Conservation (phyloP, 2,329 filamentous ascomycete genomes). For the Ceratocystis colombiana region DNA sequence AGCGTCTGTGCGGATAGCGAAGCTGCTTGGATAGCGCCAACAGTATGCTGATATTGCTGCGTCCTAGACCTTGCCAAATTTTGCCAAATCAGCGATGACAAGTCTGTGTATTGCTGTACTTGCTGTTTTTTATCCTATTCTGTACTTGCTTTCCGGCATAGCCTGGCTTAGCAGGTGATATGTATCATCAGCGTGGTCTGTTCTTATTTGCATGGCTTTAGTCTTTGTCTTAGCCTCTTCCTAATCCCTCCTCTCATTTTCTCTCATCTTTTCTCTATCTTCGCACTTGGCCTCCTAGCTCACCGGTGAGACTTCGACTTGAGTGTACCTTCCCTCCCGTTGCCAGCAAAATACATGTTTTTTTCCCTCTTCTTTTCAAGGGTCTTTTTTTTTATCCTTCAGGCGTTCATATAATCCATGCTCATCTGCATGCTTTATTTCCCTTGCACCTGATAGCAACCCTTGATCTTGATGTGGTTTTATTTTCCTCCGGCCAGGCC, state of each 20-base stretch:
- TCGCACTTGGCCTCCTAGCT: neutral
- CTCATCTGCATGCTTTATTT: neutral
- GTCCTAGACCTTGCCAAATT: neutral
- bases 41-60: neutral
- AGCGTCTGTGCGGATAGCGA: slow-evolving; percentile 12
- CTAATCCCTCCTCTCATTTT: neutral
- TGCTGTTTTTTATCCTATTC: neutral
- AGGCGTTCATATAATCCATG: neutral
- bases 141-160: neutral
- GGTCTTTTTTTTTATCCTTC: slow-evolving; percentile 1
- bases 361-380: neutral
- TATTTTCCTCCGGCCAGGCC: neutral
- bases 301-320: slow-evolving; percentile 5
- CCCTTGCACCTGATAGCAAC: neutral
- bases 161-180: neutral
- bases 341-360: neutral
- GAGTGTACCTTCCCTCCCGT: neutral
- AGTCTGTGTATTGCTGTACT: neutral
- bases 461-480: neutral
- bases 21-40: neutral
- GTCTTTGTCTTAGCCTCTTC: neutral
- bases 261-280: neutral
- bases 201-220: neutral
- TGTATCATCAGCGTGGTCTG: slow-evolving; percentile 7
- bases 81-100: neutral